Conservation (phyloP, 768 basidiomycete species). For the Candolleomyces efflorescens region DNA sequence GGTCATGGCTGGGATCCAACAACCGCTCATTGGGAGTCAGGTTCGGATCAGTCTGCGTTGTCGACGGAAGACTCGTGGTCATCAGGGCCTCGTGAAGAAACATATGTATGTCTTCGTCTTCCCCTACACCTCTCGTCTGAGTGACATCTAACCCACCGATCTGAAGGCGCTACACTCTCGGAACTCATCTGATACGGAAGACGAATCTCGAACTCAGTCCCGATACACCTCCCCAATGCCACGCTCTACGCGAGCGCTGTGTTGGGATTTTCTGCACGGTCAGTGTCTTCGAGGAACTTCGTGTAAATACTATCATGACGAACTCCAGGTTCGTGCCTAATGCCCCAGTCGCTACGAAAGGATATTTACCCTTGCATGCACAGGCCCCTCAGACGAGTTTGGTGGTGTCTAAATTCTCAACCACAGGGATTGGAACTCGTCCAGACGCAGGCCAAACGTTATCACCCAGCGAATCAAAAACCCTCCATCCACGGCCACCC, state of each 20-base stretch:
- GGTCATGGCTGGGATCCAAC: not conserved
- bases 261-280: not conserved
- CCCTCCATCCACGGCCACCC: not conserved
- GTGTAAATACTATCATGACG: not conserved
- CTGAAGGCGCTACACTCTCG: not conserved
- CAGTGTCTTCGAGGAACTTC: not conserved
- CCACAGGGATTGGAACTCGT: not conserved
- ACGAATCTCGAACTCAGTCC: not conserved
- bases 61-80: not conserved
- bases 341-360: too few relatives aligned
- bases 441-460: not conserved
- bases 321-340: too few relatives aligned
- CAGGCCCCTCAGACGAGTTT: too few relatives aligned
- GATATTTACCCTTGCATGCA: too few relatives aligned
- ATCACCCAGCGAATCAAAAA: not conserved
- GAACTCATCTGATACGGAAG: constrained; percentile 7
- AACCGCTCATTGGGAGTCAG: not conserved
- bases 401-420: too few relatives aligned
- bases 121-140: not conserved
- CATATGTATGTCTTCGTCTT: not conserved
- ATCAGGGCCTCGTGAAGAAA: not conserved
- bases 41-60: not conserved
- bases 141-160: not conserved
- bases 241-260: not conserved
- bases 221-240: not conserved